Percentiles rank a stretch among this genome's conserved stretches.
Evolutionary conservation across 176 grass and related monocot genomes (phyloP).

Genomic region (Poa pratensis): DNA sequence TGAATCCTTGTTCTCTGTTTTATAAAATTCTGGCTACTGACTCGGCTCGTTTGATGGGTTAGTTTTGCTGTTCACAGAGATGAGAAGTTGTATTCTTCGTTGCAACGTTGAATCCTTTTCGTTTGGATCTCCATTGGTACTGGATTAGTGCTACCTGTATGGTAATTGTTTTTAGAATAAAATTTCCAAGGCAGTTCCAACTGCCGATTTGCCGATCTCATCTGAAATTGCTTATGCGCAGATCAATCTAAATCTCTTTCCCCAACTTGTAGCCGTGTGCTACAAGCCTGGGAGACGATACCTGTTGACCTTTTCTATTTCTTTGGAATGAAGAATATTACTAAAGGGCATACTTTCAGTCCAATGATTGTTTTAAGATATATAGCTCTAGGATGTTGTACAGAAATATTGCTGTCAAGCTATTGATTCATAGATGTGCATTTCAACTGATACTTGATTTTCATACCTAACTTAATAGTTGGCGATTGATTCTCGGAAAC

Average conservation of each 20-base stretch:
- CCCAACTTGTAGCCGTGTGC: not conserved
- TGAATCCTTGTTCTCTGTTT: not conserved
- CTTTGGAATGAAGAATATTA: constrained; percentile 20
- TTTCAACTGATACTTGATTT: constrained; percentile 25
- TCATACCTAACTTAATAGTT: constrained; percentile 36
- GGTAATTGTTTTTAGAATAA: not conserved
- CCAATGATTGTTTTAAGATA: constrained; percentile 34
- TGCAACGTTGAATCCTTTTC: not conserved
- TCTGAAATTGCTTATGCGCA: not conserved
- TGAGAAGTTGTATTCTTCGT: not conserved
- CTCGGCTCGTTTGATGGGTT: not conserved
- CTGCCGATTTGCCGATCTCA: not conserved
- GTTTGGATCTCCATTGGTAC: constrained; percentile 24
- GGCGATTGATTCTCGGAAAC: constrained; percentile 43
- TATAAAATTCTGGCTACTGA: not conserved
- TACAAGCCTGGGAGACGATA: constrained; percentile 19
- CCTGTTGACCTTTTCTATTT: constrained; percentile 18
- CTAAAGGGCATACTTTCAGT: not conserved
- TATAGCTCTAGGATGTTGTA: constrained; percentile 13
- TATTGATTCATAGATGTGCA: not conserved
- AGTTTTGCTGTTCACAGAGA: not conserved
- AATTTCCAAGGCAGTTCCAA: constrained; percentile 14
- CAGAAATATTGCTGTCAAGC: constrained; percentile 17
- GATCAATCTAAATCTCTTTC: not conserved
- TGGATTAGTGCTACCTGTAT: not conserved